Evolutionary conservation across 1,284 basidiomycete genomes (phyloP).

Genomic region (Cutaneotrichosporon curvatum): DNA sequence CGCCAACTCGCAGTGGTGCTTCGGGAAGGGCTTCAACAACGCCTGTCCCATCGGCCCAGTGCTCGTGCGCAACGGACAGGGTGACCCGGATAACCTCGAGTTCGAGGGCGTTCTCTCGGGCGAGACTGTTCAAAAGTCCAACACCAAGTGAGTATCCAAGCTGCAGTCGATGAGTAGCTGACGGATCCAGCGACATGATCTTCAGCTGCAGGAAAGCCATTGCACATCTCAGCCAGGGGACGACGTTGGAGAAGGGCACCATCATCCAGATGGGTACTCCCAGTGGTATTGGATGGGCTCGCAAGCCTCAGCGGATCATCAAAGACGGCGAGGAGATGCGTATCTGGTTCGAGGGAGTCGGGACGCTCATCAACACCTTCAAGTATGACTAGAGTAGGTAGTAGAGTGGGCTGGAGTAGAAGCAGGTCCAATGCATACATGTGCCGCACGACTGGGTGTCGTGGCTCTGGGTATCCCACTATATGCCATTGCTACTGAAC

Average conservation of each 20-base stretch:
- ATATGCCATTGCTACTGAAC: no score
- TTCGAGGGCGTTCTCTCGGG: conserved; percentile 17
- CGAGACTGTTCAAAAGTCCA: conserved; percentile 17
- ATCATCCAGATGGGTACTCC: conserved; percentile 62
- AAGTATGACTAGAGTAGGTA: conserved; percentile 9
- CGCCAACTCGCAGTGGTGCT: conserved; percentile 35
- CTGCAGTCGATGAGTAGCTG: background rate
- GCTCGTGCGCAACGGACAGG: conserved; percentile 23
- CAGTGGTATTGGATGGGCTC: conserved; percentile 42
- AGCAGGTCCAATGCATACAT: no score
- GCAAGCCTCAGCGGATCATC: conserved; percentile 31
- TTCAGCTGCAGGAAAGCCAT: conserved; percentile 46
- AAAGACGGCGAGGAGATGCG: conserved; percentile 44
- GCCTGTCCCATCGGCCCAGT: conserved; percentile 47
- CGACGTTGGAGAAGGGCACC: conserved; percentile 72
- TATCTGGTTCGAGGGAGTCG: conserved; percentile 45
- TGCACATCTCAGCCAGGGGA: conserved; percentile 72
- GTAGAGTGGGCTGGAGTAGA: no score
- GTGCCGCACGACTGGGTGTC: no score
- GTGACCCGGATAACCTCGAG: conserved; percentile 18
- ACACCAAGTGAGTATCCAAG: conserved; percentile 10
- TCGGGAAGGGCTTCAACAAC: conserved; percentile 43
- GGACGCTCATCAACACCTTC: conserved; percentile 44
- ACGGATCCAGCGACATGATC: conserved; percentile 46
- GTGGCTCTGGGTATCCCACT: no score